Base-by-base conservation (phyloP, 202 grass and related monocot species). In the Setaria viridis region DNA sequence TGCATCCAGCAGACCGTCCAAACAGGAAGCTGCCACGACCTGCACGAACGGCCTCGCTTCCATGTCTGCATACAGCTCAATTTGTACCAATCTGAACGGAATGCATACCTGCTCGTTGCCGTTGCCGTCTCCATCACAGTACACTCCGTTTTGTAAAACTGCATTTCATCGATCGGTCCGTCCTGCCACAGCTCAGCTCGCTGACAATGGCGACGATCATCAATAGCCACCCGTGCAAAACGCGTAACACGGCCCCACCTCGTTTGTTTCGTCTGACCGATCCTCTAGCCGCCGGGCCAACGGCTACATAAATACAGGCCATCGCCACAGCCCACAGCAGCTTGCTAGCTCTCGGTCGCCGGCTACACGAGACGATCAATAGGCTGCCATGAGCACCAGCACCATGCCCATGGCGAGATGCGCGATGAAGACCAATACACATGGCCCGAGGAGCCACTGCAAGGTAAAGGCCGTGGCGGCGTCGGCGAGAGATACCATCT, bases 331-430 rank as follows among this genome's bases (percentile, higher is more conserved):
- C 25, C 25, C 21, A n/a, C 20, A 6, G 53, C 53, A 25, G 19
- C 46, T 46, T 48, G 15, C 25, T 79, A 65, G 10, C 53, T 74
- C 80, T 72, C 34, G 14, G 12, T 9, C 39, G 29, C 4, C 37
- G 35, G 13, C 25, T n/a, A 34, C 21, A 10, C 21, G 45, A 32
- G 7, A 47, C 48, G 20, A 0, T 45, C 30, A 10, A 45, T 39
- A 53, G 16, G 47, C 5, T 57, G 58, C 58, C 72, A 82, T 85
- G 83, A 82, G 70, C 74, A 11, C 12, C 64, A 55, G 43, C 63
- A 21, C 12, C 20, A 11, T 35, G 9, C 39, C 77, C 56, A 10
- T 15, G 84, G 3, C 32, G 7, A 70, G 77, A 37, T 43, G 45
- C 76, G 7, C 63, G 2, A 55, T 7, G 33, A 37, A 0, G 7